Evolutionary conservation across 805 yeast species (phyloP).

Genomic region (Candida maris): DNA sequence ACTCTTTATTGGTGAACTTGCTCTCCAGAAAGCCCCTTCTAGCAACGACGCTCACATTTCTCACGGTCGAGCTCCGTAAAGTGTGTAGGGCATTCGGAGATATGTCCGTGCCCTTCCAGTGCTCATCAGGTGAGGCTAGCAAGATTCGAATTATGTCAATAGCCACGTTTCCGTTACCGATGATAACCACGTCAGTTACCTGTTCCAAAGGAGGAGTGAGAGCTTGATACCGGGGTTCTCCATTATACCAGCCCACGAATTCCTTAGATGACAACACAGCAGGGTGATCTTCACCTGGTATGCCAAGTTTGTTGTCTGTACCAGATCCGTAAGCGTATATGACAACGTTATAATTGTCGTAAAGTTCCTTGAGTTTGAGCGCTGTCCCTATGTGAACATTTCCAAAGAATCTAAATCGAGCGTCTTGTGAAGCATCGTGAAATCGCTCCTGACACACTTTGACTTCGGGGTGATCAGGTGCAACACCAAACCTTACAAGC

Average conservation of each 20-base stretch:
- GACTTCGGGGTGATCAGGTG: conserved; percentile 98
- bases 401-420: conserved; percentile 59
- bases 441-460: conserved; percentile 80
- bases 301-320: conserved; percentile 45
- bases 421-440: conserved; percentile 39
- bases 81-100: conserved; percentile 52
- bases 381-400: conserved; percentile 68
- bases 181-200: conserved; percentile 64
- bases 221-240: conserved; percentile 60
- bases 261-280: conserved; percentile 79
- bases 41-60: conserved; percentile 69
- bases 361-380: conserved; percentile 46
- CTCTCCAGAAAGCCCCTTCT: conserved; percentile 83
- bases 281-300: conserved; percentile 57
- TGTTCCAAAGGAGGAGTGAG: conserved; percentile 56
- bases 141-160: conserved; percentile 83
- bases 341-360: conserved; percentile 62
- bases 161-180: conserved; percentile 98
- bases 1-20: conserved; percentile 89
- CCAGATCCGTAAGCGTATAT: conserved; percentile 83
- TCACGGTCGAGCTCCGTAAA: conserved; percentile 53
- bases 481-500: conserved; percentile 90
- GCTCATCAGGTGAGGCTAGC: conserved; percentile 47
- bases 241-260: conserved; percentile 96
- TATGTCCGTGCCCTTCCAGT: conserved; percentile 73